Conservation (phyloP, 345 rosid genomes). For the Euphorbia tirucalli region DNA sequence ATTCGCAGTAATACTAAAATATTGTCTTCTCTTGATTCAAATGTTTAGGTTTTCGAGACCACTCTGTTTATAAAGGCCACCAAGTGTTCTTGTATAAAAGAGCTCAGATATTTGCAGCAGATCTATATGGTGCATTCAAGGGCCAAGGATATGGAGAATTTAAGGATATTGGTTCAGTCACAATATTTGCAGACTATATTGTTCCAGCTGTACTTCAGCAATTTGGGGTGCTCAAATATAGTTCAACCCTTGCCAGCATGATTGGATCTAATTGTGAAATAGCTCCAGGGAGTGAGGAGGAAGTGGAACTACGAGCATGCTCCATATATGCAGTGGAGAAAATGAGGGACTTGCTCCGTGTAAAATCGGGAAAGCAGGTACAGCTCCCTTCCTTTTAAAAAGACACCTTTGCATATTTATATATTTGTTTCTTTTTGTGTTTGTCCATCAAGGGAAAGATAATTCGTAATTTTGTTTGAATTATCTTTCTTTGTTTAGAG, state of each 20-base stretch:
- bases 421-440: too few relatives aligned
- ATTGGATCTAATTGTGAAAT: conserved; percentile 50
- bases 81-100: conserved; percentile 77
- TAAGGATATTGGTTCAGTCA: conserved; percentile 54
- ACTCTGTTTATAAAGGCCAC: conserved; percentile 69
- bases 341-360: conserved; percentile 55
- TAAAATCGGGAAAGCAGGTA: conserved; percentile 68
- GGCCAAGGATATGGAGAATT: conserved; percentile 74
- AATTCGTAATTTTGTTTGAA: neutral
- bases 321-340: conserved; percentile 80
- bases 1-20: conserved; percentile 4
- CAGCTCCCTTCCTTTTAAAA: neutral
- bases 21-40: conserved; percentile 10
- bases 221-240: conserved; percentile 72
- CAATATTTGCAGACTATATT: conserved; percentile 80
- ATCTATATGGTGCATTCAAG: conserved; percentile 81
- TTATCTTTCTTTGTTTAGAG: neutral
- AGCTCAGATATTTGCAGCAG: conserved; percentile 82
- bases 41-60: conserved; percentile 64
- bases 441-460: neutral
- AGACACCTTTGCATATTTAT: too few relatives aligned
- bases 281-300: conserved; percentile 74
- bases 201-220: conserved; percentile 74
- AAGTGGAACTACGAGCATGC: conserved; percentile 79
- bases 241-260: conserved; percentile 45